These are phyloP conservation scores for Boletellus ananiceps DNA, from an alignment of 768 basidiomycete species.

Conservation along the genomic window DNA sequence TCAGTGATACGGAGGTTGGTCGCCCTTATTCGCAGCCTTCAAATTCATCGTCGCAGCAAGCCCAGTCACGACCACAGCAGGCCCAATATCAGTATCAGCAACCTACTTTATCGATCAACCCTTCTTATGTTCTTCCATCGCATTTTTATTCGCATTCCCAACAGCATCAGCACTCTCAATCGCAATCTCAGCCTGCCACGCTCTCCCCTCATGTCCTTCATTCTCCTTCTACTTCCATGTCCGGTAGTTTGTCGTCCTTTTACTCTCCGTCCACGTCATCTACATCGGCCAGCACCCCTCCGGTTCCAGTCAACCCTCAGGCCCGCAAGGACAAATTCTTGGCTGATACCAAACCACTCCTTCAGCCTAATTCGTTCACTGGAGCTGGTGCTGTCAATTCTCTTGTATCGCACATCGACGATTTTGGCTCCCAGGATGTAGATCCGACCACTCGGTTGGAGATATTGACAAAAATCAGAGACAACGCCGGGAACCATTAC, in stretches of 20 bases:
- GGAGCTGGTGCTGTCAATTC: conserved; percentile 64
- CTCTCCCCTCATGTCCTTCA: conserved; percentile 70
- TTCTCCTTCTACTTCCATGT: conserved; percentile 41
- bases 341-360: conserved; percentile 47
- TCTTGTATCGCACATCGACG: conserved; percentile 54
- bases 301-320: conserved; percentile 39
- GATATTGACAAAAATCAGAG: conserved; percentile 75
- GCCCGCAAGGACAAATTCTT: conserved; percentile 55
- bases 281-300: conserved; percentile 22
- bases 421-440: conserved; percentile 60
- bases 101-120: conserved; percentile 40
- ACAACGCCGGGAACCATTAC: conserved; percentile 82
- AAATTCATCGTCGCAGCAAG: conserved; percentile 32
- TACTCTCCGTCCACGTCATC: conserved; percentile 34
- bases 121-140: conserved; percentile 35
- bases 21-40: conserved; percentile 44
- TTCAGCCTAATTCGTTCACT: conserved; percentile 57
- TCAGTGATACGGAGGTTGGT: conserved; percentile 46
- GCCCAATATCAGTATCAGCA: conserved; percentile 38
- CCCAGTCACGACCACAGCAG: conserved; percentile 35
- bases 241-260: conserved; percentile 35
- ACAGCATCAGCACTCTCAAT: conserved; percentile 26
- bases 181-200: conserved; percentile 48
- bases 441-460: conserved; percentile 64
- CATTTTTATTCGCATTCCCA: conserved; percentile 36